A percentile compares a stretch with the other conserved stretches of the same genome.
phyloP scores from a whole-genome alignment of 169 alveolate species.

The Plasmodium reichenowi region DNA sequence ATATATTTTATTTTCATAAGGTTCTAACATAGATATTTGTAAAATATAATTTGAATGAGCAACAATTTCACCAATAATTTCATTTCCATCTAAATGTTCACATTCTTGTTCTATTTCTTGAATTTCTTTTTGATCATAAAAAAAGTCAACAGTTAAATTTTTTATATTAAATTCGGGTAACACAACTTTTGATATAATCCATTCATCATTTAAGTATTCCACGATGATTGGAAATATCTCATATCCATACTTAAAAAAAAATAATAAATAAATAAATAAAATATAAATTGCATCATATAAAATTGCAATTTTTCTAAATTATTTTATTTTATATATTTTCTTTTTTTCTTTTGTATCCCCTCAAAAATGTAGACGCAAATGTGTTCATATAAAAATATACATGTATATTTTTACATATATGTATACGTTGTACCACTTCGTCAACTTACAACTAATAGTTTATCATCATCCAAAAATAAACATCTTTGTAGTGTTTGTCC shows the following conservation, averaged over 20 bases:
- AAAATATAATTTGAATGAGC: slow-evolving; percentile 63
- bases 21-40: slow-evolving; percentile 56
- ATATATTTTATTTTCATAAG: slow-evolving; percentile 23
- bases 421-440: background rate
- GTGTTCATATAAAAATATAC: background rate
- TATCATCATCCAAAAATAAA: slow-evolving; percentile 38
- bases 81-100: slow-evolving; percentile 41
- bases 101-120: slow-evolving; percentile 58
- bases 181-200: slow-evolving; percentile 57
- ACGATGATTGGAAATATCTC: slow-evolving; percentile 62
- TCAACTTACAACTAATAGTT: slow-evolving; percentile 45
- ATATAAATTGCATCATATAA: background rate
- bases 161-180: slow-evolving; percentile 61
- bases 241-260: slow-evolving; percentile 58
- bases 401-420: background rate
- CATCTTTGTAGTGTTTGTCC: slow-evolving; percentile 65
- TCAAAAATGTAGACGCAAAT: background rate
- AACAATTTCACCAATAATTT: slow-evolving; percentile 70
- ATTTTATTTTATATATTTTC: background rate
- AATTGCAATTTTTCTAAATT: background rate
- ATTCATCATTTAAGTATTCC: slow-evolving; percentile 36
- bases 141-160: slow-evolving; percentile 67
- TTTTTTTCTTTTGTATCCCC: background rate
- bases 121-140: slow-evolving; percentile 60
- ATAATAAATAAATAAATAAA: background rate